These are phyloP conservation scores for Pseudogymnoascus sp. DNA, from an alignment of 2,329 filamentous ascomycete genomes.

Conservation along the genomic window DNA sequence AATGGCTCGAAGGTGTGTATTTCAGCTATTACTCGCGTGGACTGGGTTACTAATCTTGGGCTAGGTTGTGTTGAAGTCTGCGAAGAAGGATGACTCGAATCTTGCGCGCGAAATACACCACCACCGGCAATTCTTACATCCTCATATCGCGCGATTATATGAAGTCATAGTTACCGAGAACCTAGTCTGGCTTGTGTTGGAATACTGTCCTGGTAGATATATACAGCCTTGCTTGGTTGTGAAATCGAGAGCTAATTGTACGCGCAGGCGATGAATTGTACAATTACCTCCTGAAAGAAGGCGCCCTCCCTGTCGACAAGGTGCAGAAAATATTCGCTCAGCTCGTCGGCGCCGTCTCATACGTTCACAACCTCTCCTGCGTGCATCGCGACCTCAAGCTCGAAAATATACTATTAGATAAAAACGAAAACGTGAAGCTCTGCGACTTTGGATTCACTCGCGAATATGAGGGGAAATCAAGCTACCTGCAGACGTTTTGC, in stretches of 20 bases:
- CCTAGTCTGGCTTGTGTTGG: conserved; percentile 90
- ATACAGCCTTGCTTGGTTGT: conserved; percentile 14
- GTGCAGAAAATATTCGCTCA: conserved; percentile 95
- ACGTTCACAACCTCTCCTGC: conserved; percentile 90
- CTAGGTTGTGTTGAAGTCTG: conserved; percentile 95
- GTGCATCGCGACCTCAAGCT: conserved; percentile 95
- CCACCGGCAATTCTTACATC: conserved; percentile 93
- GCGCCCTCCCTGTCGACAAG: conserved; percentile 72
- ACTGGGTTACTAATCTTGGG: conserved; percentile 13
- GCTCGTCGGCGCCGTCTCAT: conserved; percentile 85
- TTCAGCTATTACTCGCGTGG: not conserved
- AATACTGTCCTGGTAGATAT: conserved; percentile 85
- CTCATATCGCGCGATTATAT: conserved; percentile 92
- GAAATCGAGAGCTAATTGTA: conserved; percentile 25
- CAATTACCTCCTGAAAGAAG: conserved; percentile 84
- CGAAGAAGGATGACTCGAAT: conserved; percentile 91
- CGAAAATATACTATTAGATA: conserved; percentile 93
- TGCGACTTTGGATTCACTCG: conserved; percentile 97
- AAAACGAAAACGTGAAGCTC: conserved; percentile 92
- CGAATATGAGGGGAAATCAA: conserved; percentile 91
- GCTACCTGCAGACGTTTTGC: conserved; percentile 94
- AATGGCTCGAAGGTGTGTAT: conserved; percentile 83
- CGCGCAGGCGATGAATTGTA: conserved; percentile 82
- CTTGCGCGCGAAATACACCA: conserved; percentile 97
- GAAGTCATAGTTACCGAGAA: conserved; percentile 96